These are phyloP conservation scores for Annona cherimola DNA, from an alignment of 164 flowering plant genomes.

Conservation along the genomic window DNA sequence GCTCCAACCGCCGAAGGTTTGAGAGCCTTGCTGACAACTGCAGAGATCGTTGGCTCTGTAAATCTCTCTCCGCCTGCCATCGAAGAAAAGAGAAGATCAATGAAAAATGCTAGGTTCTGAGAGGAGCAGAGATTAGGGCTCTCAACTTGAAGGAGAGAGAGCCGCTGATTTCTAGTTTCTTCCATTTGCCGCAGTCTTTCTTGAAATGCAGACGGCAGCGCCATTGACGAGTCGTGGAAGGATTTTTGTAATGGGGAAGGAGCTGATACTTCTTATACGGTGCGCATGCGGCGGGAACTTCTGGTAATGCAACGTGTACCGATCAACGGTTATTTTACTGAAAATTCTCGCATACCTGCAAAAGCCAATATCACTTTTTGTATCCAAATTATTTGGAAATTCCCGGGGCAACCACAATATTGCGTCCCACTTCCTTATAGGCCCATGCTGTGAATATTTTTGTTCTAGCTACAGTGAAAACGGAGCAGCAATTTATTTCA, in stretches of 20 bases:
- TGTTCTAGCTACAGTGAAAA: too few relatives aligned
- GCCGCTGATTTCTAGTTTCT: conserved; percentile 41
- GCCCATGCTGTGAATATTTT: too few relatives aligned
- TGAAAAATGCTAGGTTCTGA: not conserved
- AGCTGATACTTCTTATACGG: not conserved
- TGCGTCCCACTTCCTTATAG: too few relatives aligned
- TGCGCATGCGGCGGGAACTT: not conserved
- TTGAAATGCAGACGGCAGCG: conserved; percentile 44
- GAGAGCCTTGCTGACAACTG: conserved; percentile 32
- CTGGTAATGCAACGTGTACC: too few relatives aligned
- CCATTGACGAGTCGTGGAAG: conserved; percentile 25
- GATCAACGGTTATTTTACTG: too few relatives aligned
- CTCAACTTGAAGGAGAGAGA: conserved; percentile 48
- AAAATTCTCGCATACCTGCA: too few relatives aligned
- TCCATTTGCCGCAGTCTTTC: conserved; percentile 58
- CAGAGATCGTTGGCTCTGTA: conserved; percentile 37
- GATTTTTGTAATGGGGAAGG: not conserved
- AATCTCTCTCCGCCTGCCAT: conserved; percentile 50
- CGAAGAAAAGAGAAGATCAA: not conserved
- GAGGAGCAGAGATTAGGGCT: not conserved
- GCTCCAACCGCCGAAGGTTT: conserved; percentile 37
- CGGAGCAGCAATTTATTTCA: too few relatives aligned
- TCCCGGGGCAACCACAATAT: too few relatives aligned
- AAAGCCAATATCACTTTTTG: too few relatives aligned
- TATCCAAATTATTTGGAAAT: too few relatives aligned